Percentiles rank a stretch among this genome's conserved stretches.
These are phyloP conservation scores for Psilocybe tampanensis DNA, from an alignment of 768 basidiomycete species.

Conservation along the genomic window DNA sequence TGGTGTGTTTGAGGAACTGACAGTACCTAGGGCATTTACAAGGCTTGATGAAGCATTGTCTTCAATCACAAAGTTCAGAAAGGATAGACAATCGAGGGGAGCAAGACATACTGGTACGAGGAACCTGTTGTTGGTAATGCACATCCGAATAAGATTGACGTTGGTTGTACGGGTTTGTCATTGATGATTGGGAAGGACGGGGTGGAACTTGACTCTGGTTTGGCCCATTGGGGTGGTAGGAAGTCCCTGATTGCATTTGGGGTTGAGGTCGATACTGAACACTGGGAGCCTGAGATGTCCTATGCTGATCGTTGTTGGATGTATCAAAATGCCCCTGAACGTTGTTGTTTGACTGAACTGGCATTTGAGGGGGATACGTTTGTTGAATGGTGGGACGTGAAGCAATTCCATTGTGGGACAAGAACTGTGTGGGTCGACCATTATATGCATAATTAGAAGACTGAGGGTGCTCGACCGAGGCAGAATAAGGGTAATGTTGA, in stretches of 20 bases:
- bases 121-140: background rate
- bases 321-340: background rate
- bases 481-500: no score
- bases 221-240: background rate
- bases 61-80: background rate
- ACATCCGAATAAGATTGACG: background rate
- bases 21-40: background rate
- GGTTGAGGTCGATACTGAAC: background rate
- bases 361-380: background rate
- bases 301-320: background rate
- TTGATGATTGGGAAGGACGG: background rate
- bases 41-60: background rate
- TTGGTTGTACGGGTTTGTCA: background rate
- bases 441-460: no score
- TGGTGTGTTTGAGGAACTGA: background rate
- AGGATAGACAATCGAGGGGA: background rate
- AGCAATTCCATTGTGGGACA: no score
- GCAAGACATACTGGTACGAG: background rate
- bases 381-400: no score
- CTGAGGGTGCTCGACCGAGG: no score
- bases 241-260: background rate
- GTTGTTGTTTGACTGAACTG: background rate
- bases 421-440: no score
- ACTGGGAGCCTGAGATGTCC: background rate
- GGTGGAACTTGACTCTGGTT: background rate